These are phyloP conservation scores for Samsoniella hepiali DNA, from an alignment of 2,329 filamentous ascomycete species.

Conservation along the genomic window DNA sequence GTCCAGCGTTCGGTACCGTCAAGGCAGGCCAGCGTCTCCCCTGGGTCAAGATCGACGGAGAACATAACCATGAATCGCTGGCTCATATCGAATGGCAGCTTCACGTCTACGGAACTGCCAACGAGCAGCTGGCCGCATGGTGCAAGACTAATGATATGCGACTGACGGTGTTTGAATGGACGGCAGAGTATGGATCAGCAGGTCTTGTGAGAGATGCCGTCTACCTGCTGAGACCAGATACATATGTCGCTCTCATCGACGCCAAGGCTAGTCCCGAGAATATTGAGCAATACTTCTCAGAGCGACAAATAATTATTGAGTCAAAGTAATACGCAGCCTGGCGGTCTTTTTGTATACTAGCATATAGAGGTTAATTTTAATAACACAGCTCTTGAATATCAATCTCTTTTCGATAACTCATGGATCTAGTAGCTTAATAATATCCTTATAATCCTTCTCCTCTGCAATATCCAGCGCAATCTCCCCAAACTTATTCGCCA, in stretches of 20 bases:
- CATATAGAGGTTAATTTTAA: background rate
- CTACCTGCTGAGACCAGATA: conserved; percentile 15
- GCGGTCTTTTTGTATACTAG: background rate
- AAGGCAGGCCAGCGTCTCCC: conserved; percentile 12
- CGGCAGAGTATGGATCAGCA: background rate
- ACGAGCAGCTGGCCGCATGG: background rate
- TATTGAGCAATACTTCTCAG: conserved; percentile 8
- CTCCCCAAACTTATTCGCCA: conserved; percentile 15
- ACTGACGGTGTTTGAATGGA: conserved; percentile 13
- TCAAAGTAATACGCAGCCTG: background rate
- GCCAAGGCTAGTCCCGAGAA: background rate
- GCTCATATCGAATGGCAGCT: conserved; percentile 15
- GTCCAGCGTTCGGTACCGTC: background rate
- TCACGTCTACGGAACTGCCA: conserved; percentile 11
- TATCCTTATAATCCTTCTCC: background rate
- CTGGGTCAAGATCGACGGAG: background rate
- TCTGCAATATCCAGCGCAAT: conserved; percentile 13
- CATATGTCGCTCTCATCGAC: conserved; percentile 14
- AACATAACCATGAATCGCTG: conserved; percentile 2
- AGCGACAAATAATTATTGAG: background rate
- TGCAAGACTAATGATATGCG: background rate
- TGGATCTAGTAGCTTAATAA: background rate
- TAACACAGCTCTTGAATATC: background rate
- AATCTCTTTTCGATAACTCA: background rate
- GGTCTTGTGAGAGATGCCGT: background rate